Base-by-base conservation (phyloP, 495 filamentous ascomycete genomes). In the Aspergillus carlsbadensis region DNA sequence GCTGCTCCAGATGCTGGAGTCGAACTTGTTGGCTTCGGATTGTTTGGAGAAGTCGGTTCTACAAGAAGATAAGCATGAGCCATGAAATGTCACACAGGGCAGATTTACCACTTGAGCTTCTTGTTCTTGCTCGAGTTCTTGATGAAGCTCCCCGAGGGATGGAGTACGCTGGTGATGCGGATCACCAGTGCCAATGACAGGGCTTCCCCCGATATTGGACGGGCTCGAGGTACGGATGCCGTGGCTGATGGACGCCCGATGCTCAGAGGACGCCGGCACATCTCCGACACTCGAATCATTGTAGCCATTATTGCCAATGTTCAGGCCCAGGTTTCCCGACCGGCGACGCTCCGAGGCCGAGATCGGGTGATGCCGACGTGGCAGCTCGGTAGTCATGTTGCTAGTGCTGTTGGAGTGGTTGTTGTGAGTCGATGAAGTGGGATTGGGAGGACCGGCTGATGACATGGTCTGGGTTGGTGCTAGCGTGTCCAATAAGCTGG, bases 101-200 rank as follows among this genome's bases (percentile, higher is more conserved):
- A 39, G 33, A 29, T 60, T 53, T 64, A 90, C 87, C 70, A 98
- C 94, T 74, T 96, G 93, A 10, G 86, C 91, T 71, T 98, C 94
- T 70, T 96, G 92, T 67, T 98, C 94, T 46, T 87, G 89, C 71
- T 98, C 94, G 6, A 97, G 78, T 66, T 96, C 90, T 63, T 98
- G 93, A 66, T 97, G 92, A 35, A 98, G 78, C 71, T 97, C 93
- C n/a, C 93, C 93, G 41, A 97, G 71, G 53, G 90, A 96, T 1
- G 91, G 91, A 8, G 88, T 74, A 10, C 84, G 82, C 46, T 82
- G 81, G 62, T 89, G 88, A 59, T 85, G 84, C 7, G 84, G 81
- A 57, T 84, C 81, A 17, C 79, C 78, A 11, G 73, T 79, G 31
- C 73, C 72, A 43, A 86, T 77, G 33, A 81, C 75, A 13, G 87